Base-by-base conservation (phyloP, 75 land plant genomes). In the Pinus taeda region DNA sequence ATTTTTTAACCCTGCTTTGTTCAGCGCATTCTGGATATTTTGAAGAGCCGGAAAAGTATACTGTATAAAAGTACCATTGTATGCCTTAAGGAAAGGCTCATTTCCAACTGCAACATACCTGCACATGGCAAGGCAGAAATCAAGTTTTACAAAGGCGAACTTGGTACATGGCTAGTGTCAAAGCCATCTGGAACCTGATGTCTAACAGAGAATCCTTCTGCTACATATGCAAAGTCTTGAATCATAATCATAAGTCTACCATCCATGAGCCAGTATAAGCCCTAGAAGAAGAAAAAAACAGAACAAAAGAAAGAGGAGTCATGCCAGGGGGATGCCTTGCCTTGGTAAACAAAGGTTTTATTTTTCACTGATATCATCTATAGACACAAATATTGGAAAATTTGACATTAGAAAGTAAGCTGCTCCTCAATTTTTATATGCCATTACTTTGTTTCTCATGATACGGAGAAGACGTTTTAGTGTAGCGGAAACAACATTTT, bases 41-140 rank as follows among this genome's bases (percentile, higher is more conserved):
- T 76, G 80, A 6, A 91, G 82, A 8, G 96, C 96, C 15, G 96
- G 96, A 24, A 88, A 81, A 6, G 94, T 88, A 26, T 69, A 75
- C 15, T 70, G 55, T 4, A 83, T 37, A 76, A 84, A 93, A 36
- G 77, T 83, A 45, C 89, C 90, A 37, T 93, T 92, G 85, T 84
- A 93, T n/a, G 90, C 70, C n/a, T n/a, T 17, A 42, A 93, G 62
- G 60, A 93, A 93, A 37, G 95, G 95, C 79, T 92, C 93, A 37
- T 91, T 92, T 14, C 93, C 95, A 57, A 93, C 96, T 15, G 95
- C 96, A 13, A 93, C 94, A 77, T 83, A 92, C 79, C 95, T 93
- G 87, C 77, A 78, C n/a, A 67, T 22, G 57, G 58, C 22, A 60
- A 22, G 36, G 13, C 69, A 17, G 15, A 73, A 53, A 73, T 73